These are phyloP conservation scores for Ilyonectria robusta DNA, from an alignment of 2,329 filamentous ascomycete species.

Conservation along the genomic window DNA sequence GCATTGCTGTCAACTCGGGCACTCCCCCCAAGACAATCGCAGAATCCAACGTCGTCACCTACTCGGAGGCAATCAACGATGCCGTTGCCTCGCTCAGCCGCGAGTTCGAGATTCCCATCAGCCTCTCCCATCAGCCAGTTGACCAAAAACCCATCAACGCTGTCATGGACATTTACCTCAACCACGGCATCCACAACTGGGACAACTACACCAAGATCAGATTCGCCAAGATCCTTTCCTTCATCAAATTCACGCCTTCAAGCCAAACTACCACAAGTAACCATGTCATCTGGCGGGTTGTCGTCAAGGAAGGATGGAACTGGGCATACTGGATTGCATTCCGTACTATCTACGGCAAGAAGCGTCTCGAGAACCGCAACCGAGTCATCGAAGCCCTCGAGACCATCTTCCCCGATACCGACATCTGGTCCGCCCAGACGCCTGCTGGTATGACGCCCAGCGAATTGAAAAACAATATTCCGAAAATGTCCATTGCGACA, in stretches of 20 bases:
- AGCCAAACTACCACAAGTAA: conserved; percentile 7
- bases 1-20: background rate
- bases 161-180: conserved; percentile 14
- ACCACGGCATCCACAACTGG: conserved; percentile 16
- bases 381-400: background rate
- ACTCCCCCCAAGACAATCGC: background rate
- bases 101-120: conserved; percentile 11
- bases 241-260: conserved; percentile 8
- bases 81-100: conserved; percentile 6
- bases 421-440: conserved; percentile 22
- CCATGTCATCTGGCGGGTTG: conserved; percentile 19
- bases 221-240: conserved; percentile 20
- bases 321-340: conserved; percentile 28
- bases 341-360: conserved; percentile 20
- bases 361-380: background rate
- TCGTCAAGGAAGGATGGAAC: conserved; percentile 18
- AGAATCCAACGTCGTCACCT: background rate
- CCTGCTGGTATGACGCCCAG: background rate
- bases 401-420: conserved; percentile 8
- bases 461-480: background rate
- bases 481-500: background rate
- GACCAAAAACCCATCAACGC: conserved; percentile 7
- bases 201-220: conserved; percentile 8
- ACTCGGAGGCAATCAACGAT: background rate
- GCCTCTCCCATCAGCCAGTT: background rate